phyloP scores from a whole-genome alignment of 768 basidiomycete genomes.

The Strobilomyces dryophilus region DNA sequence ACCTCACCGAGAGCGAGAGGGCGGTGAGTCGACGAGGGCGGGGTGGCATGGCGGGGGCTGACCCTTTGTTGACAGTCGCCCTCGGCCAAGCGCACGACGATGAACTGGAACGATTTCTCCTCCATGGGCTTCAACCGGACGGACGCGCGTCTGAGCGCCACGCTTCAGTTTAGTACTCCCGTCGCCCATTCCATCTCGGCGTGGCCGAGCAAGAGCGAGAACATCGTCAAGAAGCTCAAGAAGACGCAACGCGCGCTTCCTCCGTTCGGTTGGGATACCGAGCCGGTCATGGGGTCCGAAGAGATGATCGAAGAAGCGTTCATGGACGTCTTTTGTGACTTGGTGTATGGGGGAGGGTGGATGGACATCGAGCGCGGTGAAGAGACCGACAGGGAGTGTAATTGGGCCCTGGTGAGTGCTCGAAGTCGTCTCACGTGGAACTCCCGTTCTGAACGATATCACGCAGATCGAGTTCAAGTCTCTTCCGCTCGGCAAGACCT shows the following conservation, averaged over 20 bases:
- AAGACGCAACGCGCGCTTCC: constrained; percentile 73
- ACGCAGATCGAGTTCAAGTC: constrained; percentile 84
- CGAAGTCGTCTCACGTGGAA: background rate
- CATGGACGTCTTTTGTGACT: constrained; percentile 79
- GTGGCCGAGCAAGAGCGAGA: constrained; percentile 74
- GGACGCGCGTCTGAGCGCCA: constrained; percentile 71
- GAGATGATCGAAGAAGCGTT: constrained; percentile 90
- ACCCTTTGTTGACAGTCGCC: constrained; percentile 43
- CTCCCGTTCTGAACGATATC: constrained; percentile 1
- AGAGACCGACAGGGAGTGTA: constrained; percentile 75
- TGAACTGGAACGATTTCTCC: constrained; percentile 92
- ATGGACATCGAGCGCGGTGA: constrained; percentile 74
- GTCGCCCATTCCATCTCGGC: constrained; percentile 54
- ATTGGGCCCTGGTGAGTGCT: constrained; percentile 80
- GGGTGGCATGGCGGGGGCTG: constrained; percentile 7
- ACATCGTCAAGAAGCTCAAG: constrained; percentile 73
- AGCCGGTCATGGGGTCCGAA: constrained; percentile 70
- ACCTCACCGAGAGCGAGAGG: constrained; percentile 85
- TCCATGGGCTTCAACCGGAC: constrained; percentile 74
- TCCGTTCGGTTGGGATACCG: constrained; percentile 90
- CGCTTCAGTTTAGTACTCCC: constrained; percentile 72
- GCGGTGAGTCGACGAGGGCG: constrained; percentile 35
- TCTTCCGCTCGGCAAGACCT: constrained; percentile 41
- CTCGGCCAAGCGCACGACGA: constrained; percentile 71
- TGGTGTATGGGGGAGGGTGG: constrained; percentile 82